A percentile compares a stretch with the other conserved stretches of the same genome.
Conservation (phyloP, 495 filamentous ascomycete genomes). For the Neurospora terricola region DNA sequence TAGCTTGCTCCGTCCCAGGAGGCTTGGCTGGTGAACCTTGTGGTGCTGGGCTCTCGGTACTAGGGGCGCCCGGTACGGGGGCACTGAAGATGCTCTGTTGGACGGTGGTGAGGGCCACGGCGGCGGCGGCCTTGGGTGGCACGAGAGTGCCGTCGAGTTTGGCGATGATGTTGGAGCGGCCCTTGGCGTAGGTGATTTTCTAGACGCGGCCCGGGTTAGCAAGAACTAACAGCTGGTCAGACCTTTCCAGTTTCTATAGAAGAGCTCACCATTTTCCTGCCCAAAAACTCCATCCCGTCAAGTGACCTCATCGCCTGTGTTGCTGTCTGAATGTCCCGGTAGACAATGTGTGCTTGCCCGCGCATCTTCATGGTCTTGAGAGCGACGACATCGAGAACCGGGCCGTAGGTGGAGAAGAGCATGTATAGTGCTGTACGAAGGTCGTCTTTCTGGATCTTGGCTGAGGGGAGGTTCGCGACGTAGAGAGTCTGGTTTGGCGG, state of each 20-base stretch:
- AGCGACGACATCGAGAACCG: conserved; percentile 87
- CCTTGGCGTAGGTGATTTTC: conserved; percentile 84
- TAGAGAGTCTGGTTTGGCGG: conserved; percentile 56
- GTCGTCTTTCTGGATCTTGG: conserved; percentile 79
- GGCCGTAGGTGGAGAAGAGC: conserved; percentile 87
- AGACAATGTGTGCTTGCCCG: conserved; percentile 89
- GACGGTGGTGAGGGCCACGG: conserved; percentile 58
- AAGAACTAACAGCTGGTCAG: neutral
- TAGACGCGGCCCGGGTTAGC: conserved; percentile 28
- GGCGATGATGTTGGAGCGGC: conserved; percentile 72
- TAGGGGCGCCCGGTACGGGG: conserved; percentile 41
- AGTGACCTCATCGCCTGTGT: conserved; percentile 84
- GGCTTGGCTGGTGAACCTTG: conserved; percentile 33
- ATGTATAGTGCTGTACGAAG: conserved; percentile 78
- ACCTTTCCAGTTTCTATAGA: neutral
- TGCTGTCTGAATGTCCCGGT: conserved; percentile 73
- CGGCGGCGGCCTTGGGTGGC: conserved; percentile 43
- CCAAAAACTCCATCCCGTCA: conserved; percentile 80
- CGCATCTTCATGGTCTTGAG: conserved; percentile 84
- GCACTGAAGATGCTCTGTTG: conserved; percentile 76
- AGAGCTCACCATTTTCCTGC: conserved; percentile 66
- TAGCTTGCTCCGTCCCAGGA: conserved; percentile 26
- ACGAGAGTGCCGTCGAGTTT: conserved; percentile 87
- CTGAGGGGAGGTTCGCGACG: conserved; percentile 67
- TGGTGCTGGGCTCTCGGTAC: conserved; percentile 29